Conservation (phyloP, 805 yeast genomes). For the Spathaspora sp. region DNA sequence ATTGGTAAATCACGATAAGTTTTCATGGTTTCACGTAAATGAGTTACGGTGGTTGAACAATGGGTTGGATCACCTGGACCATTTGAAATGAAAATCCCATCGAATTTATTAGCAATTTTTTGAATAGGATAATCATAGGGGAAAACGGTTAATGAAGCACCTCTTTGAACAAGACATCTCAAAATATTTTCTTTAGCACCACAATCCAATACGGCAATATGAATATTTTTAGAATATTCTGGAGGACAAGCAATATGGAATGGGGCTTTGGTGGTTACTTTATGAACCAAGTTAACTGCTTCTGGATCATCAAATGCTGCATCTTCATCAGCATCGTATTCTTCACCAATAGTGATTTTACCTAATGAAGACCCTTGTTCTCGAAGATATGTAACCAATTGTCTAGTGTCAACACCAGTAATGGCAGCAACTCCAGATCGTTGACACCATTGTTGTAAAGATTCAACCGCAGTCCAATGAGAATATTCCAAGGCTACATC, state of each 20-base stretch:
- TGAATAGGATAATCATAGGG: conserved; percentile 95
- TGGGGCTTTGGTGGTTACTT: conserved; percentile 93
- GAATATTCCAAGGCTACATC: conserved; percentile 94
- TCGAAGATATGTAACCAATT: conserved; percentile 86
- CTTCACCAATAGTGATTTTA: conserved; percentile 84
- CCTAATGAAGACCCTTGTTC: conserved; percentile 96
- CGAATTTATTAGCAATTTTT: conserved; percentile 85
- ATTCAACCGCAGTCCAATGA: conserved; percentile 99
- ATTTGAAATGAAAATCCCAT: conserved; percentile 90
- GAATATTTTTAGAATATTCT: conserved; percentile 52
- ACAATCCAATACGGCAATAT: conserved; percentile 93
- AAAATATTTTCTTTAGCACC: conserved; percentile 98
- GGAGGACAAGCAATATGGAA: conserved; percentile 75
- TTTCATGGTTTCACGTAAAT: conserved; percentile 69
- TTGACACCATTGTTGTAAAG: conserved; percentile 92
- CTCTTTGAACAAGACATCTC: conserved; percentile 90
- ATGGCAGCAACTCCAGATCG: conserved; percentile 93
- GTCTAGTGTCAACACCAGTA: conserved; percentile 96
- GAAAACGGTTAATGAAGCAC: conserved; percentile 93
- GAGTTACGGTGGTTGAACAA: conserved; percentile 72
- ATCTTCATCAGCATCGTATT: conserved; percentile 87
- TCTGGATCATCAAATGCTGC: conserved; percentile 92
- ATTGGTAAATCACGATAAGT: conserved; percentile 70
- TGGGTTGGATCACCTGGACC: conserved; percentile 99
- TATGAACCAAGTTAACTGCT: conserved; percentile 81